Evolutionary conservation across 805 yeast species (phyloP), one percentile per base, ranked within the genome.

Genomic region (Starmerella sp.): DNA sequence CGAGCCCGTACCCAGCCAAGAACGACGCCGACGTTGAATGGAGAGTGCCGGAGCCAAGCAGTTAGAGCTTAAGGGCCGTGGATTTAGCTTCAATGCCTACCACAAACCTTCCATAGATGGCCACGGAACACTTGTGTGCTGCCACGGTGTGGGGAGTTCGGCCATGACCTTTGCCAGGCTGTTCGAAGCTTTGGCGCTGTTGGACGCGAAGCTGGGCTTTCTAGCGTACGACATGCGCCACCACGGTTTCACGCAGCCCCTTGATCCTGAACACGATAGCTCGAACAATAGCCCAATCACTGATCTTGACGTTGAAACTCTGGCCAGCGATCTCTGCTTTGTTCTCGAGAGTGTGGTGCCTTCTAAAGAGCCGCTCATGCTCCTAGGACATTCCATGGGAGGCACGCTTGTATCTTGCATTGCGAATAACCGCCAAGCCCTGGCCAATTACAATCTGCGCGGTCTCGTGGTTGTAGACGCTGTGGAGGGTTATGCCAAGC

Each of bases 71-170:
- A 30, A 5, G 5, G 53, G 44, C n/a, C 45, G 37, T 34, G 61
- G 58, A 5, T 53, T 57, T 38, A 8, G 28, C 4, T 59, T 59
- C 53, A 49, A 52, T 38, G 55, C 51, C 15, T 54, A 48, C 31
- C 17, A 11, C 30, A 52, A 50, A 30, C 54, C 52, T 1, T 39
- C 44, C 39, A 31, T 10, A 2, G 54, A 51, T 31, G 52, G 37
- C 11, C 58, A 56, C 32, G 63, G 63, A 5, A 37, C 88, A 1
- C 81, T 86, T 61, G 70, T 93, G 1, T 81, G 82, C 61, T 93
- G 87, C 60, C 99, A 93, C 68, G 99, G 99, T 2, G 97, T 96
- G 0, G 98, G 97, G 0, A 89, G 97, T 0, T 79, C 86, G 1
- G 88, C 84, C 0, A 71, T 86, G 70, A 76, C 96, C 1, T 93